Conservation (phyloP, 2,329 filamentous ascomycete species). For the Colletotrichum liaoningense region DNA sequence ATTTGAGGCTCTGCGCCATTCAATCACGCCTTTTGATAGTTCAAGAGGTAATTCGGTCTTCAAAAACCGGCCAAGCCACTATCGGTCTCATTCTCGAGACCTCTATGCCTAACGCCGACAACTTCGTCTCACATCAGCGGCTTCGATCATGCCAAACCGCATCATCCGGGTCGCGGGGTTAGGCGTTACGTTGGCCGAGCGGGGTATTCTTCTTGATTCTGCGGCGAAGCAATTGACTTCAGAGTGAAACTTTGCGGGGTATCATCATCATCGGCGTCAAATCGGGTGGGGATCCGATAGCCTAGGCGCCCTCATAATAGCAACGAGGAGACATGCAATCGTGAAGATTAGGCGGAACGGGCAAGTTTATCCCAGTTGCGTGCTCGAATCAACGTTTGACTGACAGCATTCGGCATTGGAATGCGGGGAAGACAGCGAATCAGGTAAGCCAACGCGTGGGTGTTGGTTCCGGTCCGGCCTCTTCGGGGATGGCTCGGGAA, state of each 20-base stretch:
- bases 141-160: not conserved
- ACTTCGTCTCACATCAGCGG: not conserved
- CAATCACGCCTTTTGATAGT: not conserved
- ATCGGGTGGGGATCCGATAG: slow-evolving; percentile 19
- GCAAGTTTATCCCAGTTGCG: slow-evolving; percentile 21
- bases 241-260: slow-evolving; percentile 20
- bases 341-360: slow-evolving; percentile 16
- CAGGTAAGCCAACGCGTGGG: slow-evolving; percentile 15
- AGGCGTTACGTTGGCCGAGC: slow-evolving; percentile 14
- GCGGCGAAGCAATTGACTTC: slow-evolving; percentile 5
- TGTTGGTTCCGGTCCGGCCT: slow-evolving; percentile 15
- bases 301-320: not conserved
- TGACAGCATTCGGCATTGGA: not conserved
- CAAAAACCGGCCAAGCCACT: not conserved
- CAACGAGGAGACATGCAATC: not conserved
- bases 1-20: not conserved
- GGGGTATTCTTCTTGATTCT: slow-evolving; percentile 7
- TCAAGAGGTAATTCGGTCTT: not conserved
- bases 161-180: slow-evolving; percentile 5
- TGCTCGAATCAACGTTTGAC: slow-evolving; percentile 16
- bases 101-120: not conserved
- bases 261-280: not conserved
- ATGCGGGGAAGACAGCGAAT: slow-evolving; percentile 31
- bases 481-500: slow-evolving; percentile 31
- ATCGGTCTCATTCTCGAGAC: not conserved